These are phyloP conservation scores for Schwanniomyces occidentalis DNA, from an alignment of 805 yeast genomes.

Conservation along the genomic window DNA sequence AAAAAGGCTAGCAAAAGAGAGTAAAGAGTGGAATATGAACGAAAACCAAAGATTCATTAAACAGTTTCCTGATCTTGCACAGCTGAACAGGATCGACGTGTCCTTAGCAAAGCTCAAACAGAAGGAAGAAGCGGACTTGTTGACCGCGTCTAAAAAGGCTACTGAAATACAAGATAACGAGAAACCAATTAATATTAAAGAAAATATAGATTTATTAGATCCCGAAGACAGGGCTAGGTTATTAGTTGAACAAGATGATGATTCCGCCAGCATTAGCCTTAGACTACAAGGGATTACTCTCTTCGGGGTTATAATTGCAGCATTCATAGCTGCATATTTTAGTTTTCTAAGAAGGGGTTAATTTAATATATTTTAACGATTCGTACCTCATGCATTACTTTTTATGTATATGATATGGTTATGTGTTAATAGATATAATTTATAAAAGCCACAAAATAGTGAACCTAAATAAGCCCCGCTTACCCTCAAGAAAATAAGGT, in stretches of 20 bases:
- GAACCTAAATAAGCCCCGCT: no score
- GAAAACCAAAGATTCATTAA: slow-evolving; percentile 57
- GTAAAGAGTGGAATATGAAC: slow-evolving; percentile 58
- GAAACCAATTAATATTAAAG: slow-evolving; percentile 20
- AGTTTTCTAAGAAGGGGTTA: slow-evolving; percentile 15
- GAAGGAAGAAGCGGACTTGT: slow-evolving; percentile 11
- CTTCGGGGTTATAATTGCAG: slow-evolving; percentile 33
- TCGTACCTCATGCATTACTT: no score
- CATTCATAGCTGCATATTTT: slow-evolving; percentile 29
- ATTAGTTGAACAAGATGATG: slow-evolving; percentile 19
- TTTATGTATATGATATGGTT: no score
- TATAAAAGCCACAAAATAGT: no score
- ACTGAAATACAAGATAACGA: slow-evolving; percentile 7
- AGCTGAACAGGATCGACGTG: slow-evolving; percentile 38
- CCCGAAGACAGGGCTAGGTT: slow-evolving; percentile 67
- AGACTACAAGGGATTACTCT: slow-evolving; percentile 17
- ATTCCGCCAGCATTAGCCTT: slow-evolving; percentile 5
- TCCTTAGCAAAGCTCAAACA: slow-evolving; percentile 14
- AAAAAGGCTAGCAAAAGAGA: slow-evolving; percentile 55
- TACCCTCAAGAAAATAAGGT: no score
- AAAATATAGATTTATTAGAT: slow-evolving; percentile 47
- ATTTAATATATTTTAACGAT: no score
- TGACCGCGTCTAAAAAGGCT: background rate
- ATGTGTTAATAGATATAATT: no score
- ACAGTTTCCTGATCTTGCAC: slow-evolving; percentile 71